Evolutionary conservation across 768 basidiomycete genomes (phyloP).

Genomic region (Suillus bovinus): DNA sequence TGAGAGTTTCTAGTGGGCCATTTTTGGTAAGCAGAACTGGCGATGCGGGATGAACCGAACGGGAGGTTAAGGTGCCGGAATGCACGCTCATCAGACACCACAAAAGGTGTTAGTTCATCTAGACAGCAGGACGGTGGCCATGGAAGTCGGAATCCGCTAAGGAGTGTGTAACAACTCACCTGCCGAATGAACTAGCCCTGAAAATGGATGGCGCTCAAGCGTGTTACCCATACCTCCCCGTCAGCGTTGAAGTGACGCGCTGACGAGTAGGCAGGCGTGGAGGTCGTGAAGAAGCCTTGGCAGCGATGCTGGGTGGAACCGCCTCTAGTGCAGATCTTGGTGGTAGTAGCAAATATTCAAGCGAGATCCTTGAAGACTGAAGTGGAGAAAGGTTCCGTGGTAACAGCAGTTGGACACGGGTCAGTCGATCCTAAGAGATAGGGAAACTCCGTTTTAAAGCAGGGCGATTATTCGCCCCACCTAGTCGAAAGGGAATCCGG

Average conservation of each 20-base stretch:
- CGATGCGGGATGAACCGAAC: constrained; percentile 72
- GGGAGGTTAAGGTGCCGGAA: constrained; percentile 31
- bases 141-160: constrained; percentile 85
- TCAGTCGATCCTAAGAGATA: constrained; percentile 86
- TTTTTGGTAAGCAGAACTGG: constrained; percentile 76
- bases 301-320: constrained; percentile 71
- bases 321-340: constrained; percentile 87
- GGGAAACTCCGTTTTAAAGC: no score
- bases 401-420: constrained; percentile 87
- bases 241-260: constrained; percentile 55
- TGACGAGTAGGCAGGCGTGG: constrained; percentile 79
- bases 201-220: constrained; percentile 91
- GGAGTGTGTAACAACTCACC: constrained; percentile 89
- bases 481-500: no score
- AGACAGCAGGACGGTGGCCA: constrained; percentile 89
- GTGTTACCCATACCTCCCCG: constrained; percentile 75
- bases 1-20: constrained; percentile 74
- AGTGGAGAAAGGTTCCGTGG: constrained; percentile 88
- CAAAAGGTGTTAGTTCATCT: constrained; percentile 85
- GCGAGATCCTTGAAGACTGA: constrained; percentile 86
- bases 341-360: constrained; percentile 89
- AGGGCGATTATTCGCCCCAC: no score
- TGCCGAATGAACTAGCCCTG: constrained; percentile 90
- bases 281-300: constrained; percentile 81
- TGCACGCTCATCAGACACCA: constrained; percentile 66